Evolutionary conservation across 1,284 basidiomycete genomes (phyloP).

Genomic region (Pholiota adiposa): DNA sequence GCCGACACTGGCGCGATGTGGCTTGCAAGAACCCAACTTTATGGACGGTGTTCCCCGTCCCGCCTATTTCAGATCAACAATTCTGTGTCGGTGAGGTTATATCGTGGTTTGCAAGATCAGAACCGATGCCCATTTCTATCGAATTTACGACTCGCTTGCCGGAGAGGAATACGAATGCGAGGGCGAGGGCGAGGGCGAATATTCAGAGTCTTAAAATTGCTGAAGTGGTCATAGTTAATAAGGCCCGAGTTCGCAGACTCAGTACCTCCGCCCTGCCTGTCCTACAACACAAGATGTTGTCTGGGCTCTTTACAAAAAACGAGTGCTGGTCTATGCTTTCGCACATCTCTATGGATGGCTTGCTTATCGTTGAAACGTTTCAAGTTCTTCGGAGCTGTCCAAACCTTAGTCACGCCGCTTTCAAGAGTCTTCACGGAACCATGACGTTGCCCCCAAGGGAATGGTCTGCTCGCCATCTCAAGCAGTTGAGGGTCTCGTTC

Average conservation of each 20-base stretch:
- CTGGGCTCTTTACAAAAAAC: neutral
- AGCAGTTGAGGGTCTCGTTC: neutral
- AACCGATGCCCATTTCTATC: neutral
- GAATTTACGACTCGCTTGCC: neutral
- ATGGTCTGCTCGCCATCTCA: too few species aligned
- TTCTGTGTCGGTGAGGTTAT: neutral
- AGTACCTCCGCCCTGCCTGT: neutral
- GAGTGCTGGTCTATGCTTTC: neutral
- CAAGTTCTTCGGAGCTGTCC: neutral
- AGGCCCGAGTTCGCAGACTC: neutral
- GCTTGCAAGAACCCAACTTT: neutral
- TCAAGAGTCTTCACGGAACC: neutral
- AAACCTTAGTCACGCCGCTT: neutral
- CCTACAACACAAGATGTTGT: neutral
- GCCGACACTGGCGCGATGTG: neutral
- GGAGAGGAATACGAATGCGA: too few species aligned
- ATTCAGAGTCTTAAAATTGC: too few species aligned
- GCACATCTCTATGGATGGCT: neutral
- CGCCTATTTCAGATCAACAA: neutral
- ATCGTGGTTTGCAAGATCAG: neutral
- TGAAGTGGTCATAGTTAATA: neutral
- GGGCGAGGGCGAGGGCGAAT: too few species aligned
- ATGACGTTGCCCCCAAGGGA: neutral
- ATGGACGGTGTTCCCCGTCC: neutral
- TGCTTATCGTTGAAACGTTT: neutral